Percentiles rank a stretch among this genome's conserved stretches.
Evolutionary conservation across 257 asterid genomes (phyloP).

Genomic region (Linaria vulgaris): DNA sequence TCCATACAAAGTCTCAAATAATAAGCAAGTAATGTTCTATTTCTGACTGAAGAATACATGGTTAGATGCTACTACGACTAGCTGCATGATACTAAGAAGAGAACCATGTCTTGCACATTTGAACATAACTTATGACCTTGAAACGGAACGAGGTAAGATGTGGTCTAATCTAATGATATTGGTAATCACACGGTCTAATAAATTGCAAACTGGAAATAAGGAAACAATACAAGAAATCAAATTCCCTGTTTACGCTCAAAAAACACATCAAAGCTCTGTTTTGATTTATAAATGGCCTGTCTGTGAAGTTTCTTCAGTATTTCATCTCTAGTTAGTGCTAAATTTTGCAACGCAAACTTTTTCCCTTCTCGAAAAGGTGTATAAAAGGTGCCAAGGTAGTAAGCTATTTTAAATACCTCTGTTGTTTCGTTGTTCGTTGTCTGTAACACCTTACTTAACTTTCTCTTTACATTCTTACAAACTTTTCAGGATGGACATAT

Average conservation of each 20-base stretch:
- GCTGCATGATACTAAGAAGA: no score
- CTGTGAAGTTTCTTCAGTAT: no score
- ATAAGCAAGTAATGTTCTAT: no score
- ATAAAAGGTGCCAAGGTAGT: conserved; percentile 6
- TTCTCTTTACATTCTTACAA: conserved; percentile 14
- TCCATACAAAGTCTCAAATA: background rate
- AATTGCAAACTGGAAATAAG: background rate
- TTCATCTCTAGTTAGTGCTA: background rate
- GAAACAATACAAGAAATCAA: background rate
- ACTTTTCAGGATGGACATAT: conserved; percentile 31
- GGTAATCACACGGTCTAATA: background rate
- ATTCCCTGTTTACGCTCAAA: background rate
- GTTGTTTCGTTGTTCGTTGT: conserved; percentile 16
- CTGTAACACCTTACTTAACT: conserved; percentile 4
- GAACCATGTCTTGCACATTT: background rate
- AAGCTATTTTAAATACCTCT: conserved; percentile 11
- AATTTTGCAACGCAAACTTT: background rate
- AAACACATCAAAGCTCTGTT: background rate
- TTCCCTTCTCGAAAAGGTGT: background rate
- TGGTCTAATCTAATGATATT: background rate
- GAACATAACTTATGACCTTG: background rate
- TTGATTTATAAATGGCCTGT: background rate
- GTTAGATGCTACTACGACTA: background rate
- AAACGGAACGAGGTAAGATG: background rate
- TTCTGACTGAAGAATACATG: background rate